phyloP scores from a whole-genome alignment of 176 grass and related monocot species.

The Bonia amplexicaulis region DNA sequence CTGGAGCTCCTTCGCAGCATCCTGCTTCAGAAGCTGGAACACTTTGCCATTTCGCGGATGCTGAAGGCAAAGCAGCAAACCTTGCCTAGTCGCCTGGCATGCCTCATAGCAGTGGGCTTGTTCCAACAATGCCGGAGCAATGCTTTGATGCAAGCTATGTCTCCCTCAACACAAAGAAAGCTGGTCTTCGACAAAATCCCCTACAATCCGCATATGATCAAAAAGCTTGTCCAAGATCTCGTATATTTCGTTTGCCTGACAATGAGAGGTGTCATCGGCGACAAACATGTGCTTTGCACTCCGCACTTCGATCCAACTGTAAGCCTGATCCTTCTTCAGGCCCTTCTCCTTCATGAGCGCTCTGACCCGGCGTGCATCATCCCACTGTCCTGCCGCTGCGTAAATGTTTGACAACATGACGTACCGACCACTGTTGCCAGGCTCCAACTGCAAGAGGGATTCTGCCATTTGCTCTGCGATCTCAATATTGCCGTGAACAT shows the following conservation, averaged over 20 bases:
- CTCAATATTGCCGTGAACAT: slow-evolving; percentile 60
- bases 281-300: slow-evolving; percentile 56
- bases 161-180: slow-evolving; percentile 21
- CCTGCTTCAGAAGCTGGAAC: neutral
- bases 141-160: neutral
- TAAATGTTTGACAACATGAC: slow-evolving; percentile 76
- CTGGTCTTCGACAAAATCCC: slow-evolving; percentile 23
- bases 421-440: slow-evolving; percentile 64
- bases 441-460: slow-evolving; percentile 54
- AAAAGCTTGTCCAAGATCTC: slow-evolving; percentile 35
- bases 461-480: slow-evolving; percentile 56
- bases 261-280: slow-evolving; percentile 48
- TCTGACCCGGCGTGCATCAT: slow-evolving; percentile 46
- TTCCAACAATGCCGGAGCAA: neutral
- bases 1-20: neutral
- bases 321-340: slow-evolving; percentile 63
- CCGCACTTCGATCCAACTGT: slow-evolving; percentile 72
- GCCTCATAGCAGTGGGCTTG: neutral
- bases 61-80: neutral
- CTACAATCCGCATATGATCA: slow-evolving; percentile 32
- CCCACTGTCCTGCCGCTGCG: slow-evolving; percentile 61
- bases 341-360: slow-evolving; percentile 61
- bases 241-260: slow-evolving; percentile 37
- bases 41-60: neutral
- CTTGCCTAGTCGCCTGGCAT: neutral